Base-by-base conservation (phyloP, 139 green algal species). In the Chlorella sorokiniana region DNA sequence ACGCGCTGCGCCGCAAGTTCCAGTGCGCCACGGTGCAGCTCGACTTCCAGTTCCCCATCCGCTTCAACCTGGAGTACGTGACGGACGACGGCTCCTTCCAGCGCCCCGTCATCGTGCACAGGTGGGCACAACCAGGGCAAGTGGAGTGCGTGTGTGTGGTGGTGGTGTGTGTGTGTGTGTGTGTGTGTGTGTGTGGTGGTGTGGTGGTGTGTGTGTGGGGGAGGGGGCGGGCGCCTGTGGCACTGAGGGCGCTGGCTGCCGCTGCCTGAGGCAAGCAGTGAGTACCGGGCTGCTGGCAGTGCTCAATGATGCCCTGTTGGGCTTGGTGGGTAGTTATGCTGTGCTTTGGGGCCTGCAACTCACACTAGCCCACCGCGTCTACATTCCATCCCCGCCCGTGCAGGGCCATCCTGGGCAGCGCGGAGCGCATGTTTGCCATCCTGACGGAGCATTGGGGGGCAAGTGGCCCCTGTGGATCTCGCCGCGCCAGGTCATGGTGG, bases 341-440 rank as follows among this genome's bases (percentile, higher is more conserved):
- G n/a, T n/a, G n/a, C n/a, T n/a, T n/a, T n/a, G n/a, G n/a, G n/a
- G n/a, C n/a, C n/a, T n/a, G n/a, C n/a, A n/a, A n/a, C n/a, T n/a
- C n/a, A n/a, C n/a, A n/a, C n/a, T n/a, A n/a, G n/a, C n/a, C n/a
- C n/a, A 14, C 25, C 10, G 8, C 7, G 6, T 51, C 3, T 51
- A 16, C 35, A 5, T 51, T 68, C 22, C 61, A n/a, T 54, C 35
- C 2, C n/a, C 16, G 0, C 37, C 23, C 25, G 40, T 35, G 77
- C 77, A 82, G 78, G 37, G 78, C 78, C 35, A 83, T 83, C 51
- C 78, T 83, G 65, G 78, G 78, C 61, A 69, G 35, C 59, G 93
- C 99, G 76, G 97, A 99, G 93, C 91, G 97, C 83, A 99, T 99
- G 97, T 97, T 98, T 86, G 97, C 97, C 63, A 99, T 99, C 85